phyloP scores from a whole-genome alignment of 2,329 filamentous ascomycete genomes.

The Fusarium citri region DNA sequence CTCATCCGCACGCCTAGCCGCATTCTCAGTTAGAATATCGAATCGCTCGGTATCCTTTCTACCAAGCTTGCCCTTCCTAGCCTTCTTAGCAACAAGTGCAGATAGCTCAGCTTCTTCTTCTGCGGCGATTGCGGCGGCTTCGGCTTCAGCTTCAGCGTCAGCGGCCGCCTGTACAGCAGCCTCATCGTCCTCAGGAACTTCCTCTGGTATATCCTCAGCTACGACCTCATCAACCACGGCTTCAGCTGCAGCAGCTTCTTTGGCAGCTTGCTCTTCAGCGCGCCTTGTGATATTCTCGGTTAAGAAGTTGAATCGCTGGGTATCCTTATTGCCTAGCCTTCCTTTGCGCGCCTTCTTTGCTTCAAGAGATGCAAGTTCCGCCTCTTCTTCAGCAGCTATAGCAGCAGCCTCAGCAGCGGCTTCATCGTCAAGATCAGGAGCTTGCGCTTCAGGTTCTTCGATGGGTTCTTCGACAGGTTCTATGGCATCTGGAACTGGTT shows the following conservation, averaged over 20 bases:
- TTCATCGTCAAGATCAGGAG: constrained; percentile 15
- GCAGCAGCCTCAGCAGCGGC: constrained; percentile 23
- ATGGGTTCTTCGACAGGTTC: constrained; percentile 13
- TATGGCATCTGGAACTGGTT: constrained; percentile 21
- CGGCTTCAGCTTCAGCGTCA: constrained; percentile 30
- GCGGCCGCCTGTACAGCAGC: constrained; percentile 9
- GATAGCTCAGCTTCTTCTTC: constrained; percentile 39
- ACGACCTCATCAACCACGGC: constrained; percentile 6
- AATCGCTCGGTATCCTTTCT: constrained; percentile 43
- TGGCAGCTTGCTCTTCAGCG: constrained; percentile 51
- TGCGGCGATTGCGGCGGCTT: constrained; percentile 22
- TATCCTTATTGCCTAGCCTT: constrained; percentile 58
- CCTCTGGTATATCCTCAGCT: constrained; percentile 10
- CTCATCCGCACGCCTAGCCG: constrained; percentile 29
- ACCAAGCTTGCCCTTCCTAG: constrained; percentile 40
- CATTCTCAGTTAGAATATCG: constrained; percentile 31
- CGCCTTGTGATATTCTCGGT: constrained; percentile 51
- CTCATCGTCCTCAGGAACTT: constrained; percentile 47
- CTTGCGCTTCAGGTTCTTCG: constrained; percentile 13
- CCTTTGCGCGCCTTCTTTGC: constrained; percentile 63
- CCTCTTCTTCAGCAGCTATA: constrained; percentile 48
- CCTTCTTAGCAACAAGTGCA: constrained; percentile 29
- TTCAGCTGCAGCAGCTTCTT: constrained; percentile 49
- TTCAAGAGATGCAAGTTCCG: constrained; percentile 56
- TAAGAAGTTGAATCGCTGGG: constrained; percentile 57